A percentile compares a stretch with the other conserved stretches of the same genome.
phyloP scores from a whole-genome alignment of 371 early-diverging fungal species.

The Mortierella sp. region DNA sequence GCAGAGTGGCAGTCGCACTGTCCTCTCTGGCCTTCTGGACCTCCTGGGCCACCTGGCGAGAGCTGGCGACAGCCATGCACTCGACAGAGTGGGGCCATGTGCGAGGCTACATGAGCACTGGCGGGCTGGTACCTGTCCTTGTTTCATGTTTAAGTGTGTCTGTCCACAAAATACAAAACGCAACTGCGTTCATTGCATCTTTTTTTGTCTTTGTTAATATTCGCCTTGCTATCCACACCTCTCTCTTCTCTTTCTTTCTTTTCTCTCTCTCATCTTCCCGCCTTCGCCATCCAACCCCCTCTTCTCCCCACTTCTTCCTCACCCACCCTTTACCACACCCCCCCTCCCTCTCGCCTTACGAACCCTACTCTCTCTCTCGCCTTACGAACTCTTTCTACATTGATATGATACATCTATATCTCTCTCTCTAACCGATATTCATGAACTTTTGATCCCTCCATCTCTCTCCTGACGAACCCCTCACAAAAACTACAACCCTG shows the following conservation, averaged over 20 bases:
- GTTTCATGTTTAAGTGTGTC: no score
- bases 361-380: slow-evolving; percentile 2
- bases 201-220: slow-evolving; percentile 2
- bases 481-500: not conserved
- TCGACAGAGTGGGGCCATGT: no score
- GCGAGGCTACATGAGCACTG: no score
- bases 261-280: not conserved
- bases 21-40: no score
- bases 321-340: not conserved
- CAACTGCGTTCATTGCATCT: no score
- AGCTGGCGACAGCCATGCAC: no score
- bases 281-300: not conserved
- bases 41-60: no score
- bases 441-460: slow-evolving; percentile 13
- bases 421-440: slow-evolving; percentile 1
- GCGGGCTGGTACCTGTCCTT: no score
- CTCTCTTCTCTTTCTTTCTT: not conserved
- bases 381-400: slow-evolving; percentile 28
- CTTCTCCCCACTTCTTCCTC: not conserved
- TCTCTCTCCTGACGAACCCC: not conserved
- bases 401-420: slow-evolving; percentile 47
- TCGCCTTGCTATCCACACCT: not conserved
- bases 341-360: not conserved
- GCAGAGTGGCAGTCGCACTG: no score
- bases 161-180: no score